A percentile compares a stretch with the other conserved stretches of the same genome.
Evolutionary conservation across 495 filamentous ascomycete species (phyloP).

Genomic region (Sphaerosporella brunnea): DNA sequence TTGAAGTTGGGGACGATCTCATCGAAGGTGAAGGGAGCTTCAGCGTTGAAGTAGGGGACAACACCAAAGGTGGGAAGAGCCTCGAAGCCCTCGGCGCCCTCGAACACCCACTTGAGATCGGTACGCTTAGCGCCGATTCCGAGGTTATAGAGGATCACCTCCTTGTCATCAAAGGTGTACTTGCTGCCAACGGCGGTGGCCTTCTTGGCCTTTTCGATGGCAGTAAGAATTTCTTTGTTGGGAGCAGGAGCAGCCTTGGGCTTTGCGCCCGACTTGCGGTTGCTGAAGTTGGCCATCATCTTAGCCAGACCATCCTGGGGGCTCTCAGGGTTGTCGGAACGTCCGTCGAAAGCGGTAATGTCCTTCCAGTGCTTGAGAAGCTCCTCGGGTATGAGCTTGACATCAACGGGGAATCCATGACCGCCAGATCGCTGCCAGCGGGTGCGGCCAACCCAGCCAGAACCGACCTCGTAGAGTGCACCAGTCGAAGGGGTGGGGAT

Average conservation of each 20-base stretch:
- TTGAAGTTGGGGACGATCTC: constrained; percentile 87
- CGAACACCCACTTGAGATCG: constrained; percentile 72
- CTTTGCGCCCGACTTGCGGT: constrained; percentile 19
- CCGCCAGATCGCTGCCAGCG: constrained; percentile 91
- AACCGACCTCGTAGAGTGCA: constrained; percentile 87
- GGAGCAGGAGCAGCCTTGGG: background rate
- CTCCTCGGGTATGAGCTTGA: constrained; percentile 69
- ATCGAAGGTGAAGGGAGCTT: constrained; percentile 58
- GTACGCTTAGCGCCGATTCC: constrained; percentile 86
- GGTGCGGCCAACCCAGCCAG: constrained; percentile 80
- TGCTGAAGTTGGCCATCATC: constrained; percentile 77
- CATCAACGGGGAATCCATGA: constrained; percentile 81
- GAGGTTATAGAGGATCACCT: constrained; percentile 89
- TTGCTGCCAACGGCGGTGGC: constrained; percentile 52
- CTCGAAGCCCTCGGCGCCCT: constrained; percentile 81
- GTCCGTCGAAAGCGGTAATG: constrained; percentile 77
- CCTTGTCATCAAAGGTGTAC: constrained; percentile 67
- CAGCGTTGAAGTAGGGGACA: constrained; percentile 75
- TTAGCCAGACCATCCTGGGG: constrained; percentile 57
- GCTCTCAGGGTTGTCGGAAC: constrained; percentile 76
- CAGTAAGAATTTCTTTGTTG: constrained; percentile 38
- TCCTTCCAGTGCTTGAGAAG: constrained; percentile 59
- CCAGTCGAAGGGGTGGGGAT: constrained; percentile 69
- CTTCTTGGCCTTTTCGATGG: constrained; percentile 63
- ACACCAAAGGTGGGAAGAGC: constrained; percentile 82